Base-by-base conservation (phyloP, 2,329 filamentous ascomycete genomes). In the Ophiostoma sp. region DNA sequence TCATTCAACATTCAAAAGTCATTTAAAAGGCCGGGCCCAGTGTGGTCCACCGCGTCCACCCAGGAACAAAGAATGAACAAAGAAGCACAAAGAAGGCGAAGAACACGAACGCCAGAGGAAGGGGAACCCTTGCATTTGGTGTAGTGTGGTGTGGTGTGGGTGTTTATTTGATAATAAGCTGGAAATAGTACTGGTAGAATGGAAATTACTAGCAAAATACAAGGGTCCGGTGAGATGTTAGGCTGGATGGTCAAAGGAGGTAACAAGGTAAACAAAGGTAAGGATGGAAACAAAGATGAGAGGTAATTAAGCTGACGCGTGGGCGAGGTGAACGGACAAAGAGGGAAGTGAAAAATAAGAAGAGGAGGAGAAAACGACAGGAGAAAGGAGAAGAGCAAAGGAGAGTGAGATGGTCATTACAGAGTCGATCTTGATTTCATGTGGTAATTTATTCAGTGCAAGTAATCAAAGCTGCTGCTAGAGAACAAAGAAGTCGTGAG, bases 41-140 rank as follows among this genome's bases (percentile, higher is more conserved):
- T 36, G 31, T 27, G 44, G 44, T 54, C 31, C 39, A 52, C 62
- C 8, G 62, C 62, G 62, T 39, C 62, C 62, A 65, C 62, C 62
- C 35, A 65, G 62, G 62, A 62, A 65, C 62, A 65, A 52, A 54
- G 13, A 39, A 33, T 36, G 20, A 54, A 33, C 36, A 54, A 41
- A 31, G 15, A 70, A 52, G 23, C 11, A 70, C n/a, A 54, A 48
- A 67, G 57, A 64, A 64, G 27, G 7, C 57, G 4, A 10, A 4
- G 31, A 33, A 5, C 7, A 15, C 23, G 52, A 57, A n/a, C 52
- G 52, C 52, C 52, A 57, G 52, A 57, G 52, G 52, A 57, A 57
- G 52, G 52, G 52, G 52, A 57, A 57, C 52, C 52, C 52, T 57
- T 57, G 52, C 52, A 48, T 17, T 57, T 57, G n/a, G 52, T 27